Evolutionary conservation across 208 protist species (phyloP), one percentile per base, ranked within the genome.

Genomic region (Phytomonas francai): DNA sequence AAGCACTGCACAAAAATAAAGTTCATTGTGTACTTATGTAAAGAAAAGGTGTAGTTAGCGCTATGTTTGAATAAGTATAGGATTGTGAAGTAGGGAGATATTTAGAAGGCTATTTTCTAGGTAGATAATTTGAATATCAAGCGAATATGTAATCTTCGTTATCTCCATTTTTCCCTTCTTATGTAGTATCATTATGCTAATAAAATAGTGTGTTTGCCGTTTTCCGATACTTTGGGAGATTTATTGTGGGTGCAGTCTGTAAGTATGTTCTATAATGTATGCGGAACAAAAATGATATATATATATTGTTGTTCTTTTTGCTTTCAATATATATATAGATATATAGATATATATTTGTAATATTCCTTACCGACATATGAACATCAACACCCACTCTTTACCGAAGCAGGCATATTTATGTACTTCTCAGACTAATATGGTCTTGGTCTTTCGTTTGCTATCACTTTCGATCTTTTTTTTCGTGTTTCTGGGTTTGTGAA

Each of bases 11-110:
- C 31, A 8, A 72, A 45, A 72, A 58, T 2, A 34, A 58, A 64
- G 56, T 65, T 16, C n/a, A 49, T 49, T 54, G 30, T 68, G 25
- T 12, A 34, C 7, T 6, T n/a, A 65, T 25, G 51, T 63, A 59
- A 28, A n/a, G 32, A 71, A 57, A 72, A 12, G 34, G 25, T 22
- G 39, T 19, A 19, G 6, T 19, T 49, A 19, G 39, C 39, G 39
- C 16, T 19, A 49, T 19, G 14, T 12, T 49, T 19, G 39, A 49
- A 22, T 49, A 49, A 33, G 64, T 58, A 32, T 68, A 11, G 54
- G 22, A 49, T 49, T 49, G 39, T 49, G 3, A 19, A 49, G 3
- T 49, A 49, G 39, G 14, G 6, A 19, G 39, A 49, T 49, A 49
- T 22, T 19, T 3, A 49, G 9, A 49, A 22, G 4, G 16, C 12